These are phyloP conservation scores for Podila horticola DNA, from an alignment of 192 early-diverging fungal genomes.

Conservation along the genomic window DNA sequence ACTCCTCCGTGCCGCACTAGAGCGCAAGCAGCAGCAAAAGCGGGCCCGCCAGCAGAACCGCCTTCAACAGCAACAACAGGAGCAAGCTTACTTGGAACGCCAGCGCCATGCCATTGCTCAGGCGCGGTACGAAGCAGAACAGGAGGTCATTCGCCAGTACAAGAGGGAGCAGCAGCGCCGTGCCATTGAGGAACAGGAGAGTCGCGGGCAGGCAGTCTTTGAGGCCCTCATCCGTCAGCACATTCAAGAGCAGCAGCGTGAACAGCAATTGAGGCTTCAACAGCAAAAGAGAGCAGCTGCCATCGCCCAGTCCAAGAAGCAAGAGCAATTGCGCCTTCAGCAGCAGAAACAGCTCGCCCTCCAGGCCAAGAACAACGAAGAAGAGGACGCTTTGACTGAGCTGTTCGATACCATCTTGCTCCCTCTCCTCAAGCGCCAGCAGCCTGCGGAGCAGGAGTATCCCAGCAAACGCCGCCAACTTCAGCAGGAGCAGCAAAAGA, in stretches of 20 bases:
- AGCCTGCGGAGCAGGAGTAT: conserved; percentile 23
- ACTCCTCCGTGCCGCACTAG: conserved; percentile 38
- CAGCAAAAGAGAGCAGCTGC: background rate
- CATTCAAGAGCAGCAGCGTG: conserved; percentile 16
- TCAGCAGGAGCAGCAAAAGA: conserved; percentile 8
- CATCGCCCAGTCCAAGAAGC: conserved; percentile 8
- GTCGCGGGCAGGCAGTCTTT: conserved; percentile 6
- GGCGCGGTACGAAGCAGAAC: conserved; percentile 42
- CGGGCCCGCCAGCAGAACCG: conserved; percentile 33
- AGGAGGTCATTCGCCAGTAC: conserved; percentile 37
- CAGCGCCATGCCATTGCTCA: conserved; percentile 24
- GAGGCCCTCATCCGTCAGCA: conserved; percentile 18
- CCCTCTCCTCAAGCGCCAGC: conserved; percentile 46
- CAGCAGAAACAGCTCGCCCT: conserved; percentile 25
- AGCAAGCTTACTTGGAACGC: background rate
- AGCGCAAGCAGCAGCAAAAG: conserved; percentile 47
- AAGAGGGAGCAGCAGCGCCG: conserved; percentile 18
- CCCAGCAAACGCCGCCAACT: conserved; percentile 36
- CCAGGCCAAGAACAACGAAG: conserved; percentile 1
- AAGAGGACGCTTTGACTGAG: conserved; percentile 11
- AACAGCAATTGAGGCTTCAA: conserved; percentile 7
- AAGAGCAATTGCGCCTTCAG: conserved; percentile 5
- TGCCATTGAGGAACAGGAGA: conserved; percentile 18
- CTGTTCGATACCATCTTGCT: conserved; percentile 39
- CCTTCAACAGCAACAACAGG: conserved; percentile 11